phyloP scores from a whole-genome alignment of 1,284 basidiomycete genomes.

The Hypsizygus ulmarius region DNA sequence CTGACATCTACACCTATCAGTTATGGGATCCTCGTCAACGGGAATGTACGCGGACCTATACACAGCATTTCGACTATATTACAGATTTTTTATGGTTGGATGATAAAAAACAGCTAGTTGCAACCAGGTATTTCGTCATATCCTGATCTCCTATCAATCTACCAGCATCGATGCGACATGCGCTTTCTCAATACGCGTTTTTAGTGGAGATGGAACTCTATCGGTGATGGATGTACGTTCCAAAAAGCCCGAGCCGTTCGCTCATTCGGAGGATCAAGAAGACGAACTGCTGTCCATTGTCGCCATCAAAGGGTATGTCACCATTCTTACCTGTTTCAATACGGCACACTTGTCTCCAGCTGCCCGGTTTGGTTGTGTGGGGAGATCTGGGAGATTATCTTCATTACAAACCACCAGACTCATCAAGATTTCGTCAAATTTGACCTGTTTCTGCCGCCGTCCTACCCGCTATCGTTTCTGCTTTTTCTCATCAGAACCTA shows the following conservation, averaged over 20 bases:
- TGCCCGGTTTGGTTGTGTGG: conserved; percentile 4
- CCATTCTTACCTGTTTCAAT: background rate
- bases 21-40: conserved; percentile 85
- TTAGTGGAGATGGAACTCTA: conserved; percentile 87
- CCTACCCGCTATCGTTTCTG: background rate
- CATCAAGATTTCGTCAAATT: background rate
- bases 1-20: conserved; percentile 37
- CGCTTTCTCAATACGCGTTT: conserved; percentile 3
- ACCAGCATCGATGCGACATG: conserved; percentile 1
- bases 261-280: conserved; percentile 92
- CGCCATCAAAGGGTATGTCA: conserved; percentile 72
- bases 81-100: conserved; percentile 88
- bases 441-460: background rate
- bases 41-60: conserved; percentile 66
- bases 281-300: conserved; percentile 89
- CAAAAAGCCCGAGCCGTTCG: conserved; percentile 70
- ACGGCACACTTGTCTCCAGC: background rate
- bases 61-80: conserved; percentile 94
- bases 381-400: background rate
- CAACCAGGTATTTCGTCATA: conserved; percentile 62
- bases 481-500: background rate
- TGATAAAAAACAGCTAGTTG: conserved; percentile 82
- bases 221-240: conserved; percentile 87
- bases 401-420: conserved; percentile 1
- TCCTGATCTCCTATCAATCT: conserved; percentile 15